These are phyloP conservation scores for Juglanconis juglandina DNA, from an alignment of 2,329 filamentous ascomycete species.

Conservation along the genomic window DNA sequence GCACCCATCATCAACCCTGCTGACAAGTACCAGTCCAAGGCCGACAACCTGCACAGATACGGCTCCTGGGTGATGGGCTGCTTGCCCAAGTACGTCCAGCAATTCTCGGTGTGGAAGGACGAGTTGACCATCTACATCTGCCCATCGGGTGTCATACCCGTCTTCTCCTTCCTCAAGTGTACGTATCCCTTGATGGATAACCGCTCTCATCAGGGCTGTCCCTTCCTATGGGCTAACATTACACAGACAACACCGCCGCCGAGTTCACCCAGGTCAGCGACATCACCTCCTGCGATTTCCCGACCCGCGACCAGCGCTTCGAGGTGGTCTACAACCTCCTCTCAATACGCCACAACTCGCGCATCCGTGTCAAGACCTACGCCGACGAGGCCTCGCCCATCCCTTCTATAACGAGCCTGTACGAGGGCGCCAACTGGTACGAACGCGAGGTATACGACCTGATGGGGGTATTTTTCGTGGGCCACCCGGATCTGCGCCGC, in stretches of 20 bases:
- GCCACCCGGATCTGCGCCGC: constrained; percentile 89
- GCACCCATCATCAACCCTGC: constrained; percentile 82
- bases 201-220: not conserved
- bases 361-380: constrained; percentile 97
- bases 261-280: constrained; percentile 93
- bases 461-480: constrained; percentile 94
- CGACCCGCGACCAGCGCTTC: constrained; percentile 91
- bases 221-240: constrained; percentile 9
- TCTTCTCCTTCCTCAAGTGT: constrained; percentile 91
- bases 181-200: constrained; percentile 17
- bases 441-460: constrained; percentile 97
- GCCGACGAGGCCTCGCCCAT: constrained; percentile 94
- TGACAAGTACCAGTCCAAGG: constrained; percentile 87
- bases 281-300: constrained; percentile 93
- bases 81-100: constrained; percentile 96
- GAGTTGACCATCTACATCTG: constrained; percentile 93
- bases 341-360: constrained; percentile 91
- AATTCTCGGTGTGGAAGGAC: constrained; percentile 99
- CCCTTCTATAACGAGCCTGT: constrained; percentile 80
- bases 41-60: constrained; percentile 86
- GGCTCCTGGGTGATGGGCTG: constrained; percentile 96
- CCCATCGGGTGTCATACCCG: constrained; percentile 81
- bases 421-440: constrained; percentile 97
- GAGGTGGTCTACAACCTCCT: constrained; percentile 98
- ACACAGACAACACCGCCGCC: constrained; percentile 83